Evolutionary conservation across 148 eudicot genomes (phyloP).

Genomic region (Persicaria tinctoria): DNA sequence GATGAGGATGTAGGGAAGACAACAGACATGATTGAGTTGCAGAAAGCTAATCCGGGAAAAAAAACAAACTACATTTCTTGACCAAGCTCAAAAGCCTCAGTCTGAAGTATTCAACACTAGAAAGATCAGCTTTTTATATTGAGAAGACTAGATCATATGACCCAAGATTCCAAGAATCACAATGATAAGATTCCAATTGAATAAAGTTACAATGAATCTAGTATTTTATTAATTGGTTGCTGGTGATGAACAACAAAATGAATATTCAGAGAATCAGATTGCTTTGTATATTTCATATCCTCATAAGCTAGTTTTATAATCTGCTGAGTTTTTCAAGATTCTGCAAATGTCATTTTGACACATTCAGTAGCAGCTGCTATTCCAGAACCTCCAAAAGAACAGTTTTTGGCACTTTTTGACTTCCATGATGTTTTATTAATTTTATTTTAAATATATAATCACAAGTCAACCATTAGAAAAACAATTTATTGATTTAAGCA

Average conservation of each 20-base stretch:
- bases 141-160: background rate
- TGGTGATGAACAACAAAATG: background rate
- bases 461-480: conserved; percentile 2
- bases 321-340: background rate
- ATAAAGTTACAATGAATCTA: background rate
- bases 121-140: background rate
- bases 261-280: background rate
- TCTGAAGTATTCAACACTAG: background rate
- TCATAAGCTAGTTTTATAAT: background rate
- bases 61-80: background rate
- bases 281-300: background rate
- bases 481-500: background rate
- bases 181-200: background rate
- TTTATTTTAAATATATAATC: background rate
- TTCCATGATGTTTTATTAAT: background rate
- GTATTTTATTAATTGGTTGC: background rate
- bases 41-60: background rate
- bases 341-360: background rate
- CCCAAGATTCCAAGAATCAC: background rate
- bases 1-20: background rate
- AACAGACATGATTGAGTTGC: background rate
- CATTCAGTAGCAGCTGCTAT: background rate
- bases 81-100: background rate
- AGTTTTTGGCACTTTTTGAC: background rate
- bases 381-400: background rate